Percentiles rank a stretch among this genome's conserved stretches.
phyloP scores from a whole-genome alignment of 805 yeast genomes.

The Ogataea neopini region DNA sequence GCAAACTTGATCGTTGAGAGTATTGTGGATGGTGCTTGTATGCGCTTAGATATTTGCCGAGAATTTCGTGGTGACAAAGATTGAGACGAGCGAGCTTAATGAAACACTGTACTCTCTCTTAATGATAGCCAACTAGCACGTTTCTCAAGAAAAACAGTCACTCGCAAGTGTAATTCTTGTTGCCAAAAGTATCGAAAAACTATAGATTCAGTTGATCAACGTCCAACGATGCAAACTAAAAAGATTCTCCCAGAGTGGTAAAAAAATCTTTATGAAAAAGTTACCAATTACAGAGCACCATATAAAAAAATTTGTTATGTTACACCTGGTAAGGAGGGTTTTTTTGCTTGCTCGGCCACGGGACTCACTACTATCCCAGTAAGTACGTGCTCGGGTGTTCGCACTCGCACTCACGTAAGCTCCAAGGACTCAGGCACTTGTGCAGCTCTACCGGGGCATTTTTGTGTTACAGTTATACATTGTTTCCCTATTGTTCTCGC shows the following conservation, averaged over 20 bases:
- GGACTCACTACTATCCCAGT: not conserved
- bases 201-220: constrained; percentile 5
- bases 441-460: constrained; percentile 1
- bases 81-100: constrained; percentile 3
- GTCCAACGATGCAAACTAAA: constrained; percentile 6
- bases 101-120: constrained; percentile 1
- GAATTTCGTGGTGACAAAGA: not conserved
- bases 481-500: constrained; percentile 3
- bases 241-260: constrained; percentile 3
- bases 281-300: constrained; percentile 14
- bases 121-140: constrained; percentile 2
- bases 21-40: not conserved
- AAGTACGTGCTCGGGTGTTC: not conserved
- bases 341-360: constrained; percentile 1
- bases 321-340: not conserved
- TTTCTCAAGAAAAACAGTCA: not conserved
- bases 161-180: not conserved
- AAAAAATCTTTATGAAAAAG: not conserved
- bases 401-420: not conserved
- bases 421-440: constrained; percentile 1
- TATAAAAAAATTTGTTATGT: constrained; percentile 5
- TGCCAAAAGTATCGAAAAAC: constrained; percentile 3
- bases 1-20: not conserved
- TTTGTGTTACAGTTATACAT: not conserved
- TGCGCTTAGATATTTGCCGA: not conserved